Conservation (phyloP, 768 basidiomycete species). For the Xerocomellus intermedius region DNA sequence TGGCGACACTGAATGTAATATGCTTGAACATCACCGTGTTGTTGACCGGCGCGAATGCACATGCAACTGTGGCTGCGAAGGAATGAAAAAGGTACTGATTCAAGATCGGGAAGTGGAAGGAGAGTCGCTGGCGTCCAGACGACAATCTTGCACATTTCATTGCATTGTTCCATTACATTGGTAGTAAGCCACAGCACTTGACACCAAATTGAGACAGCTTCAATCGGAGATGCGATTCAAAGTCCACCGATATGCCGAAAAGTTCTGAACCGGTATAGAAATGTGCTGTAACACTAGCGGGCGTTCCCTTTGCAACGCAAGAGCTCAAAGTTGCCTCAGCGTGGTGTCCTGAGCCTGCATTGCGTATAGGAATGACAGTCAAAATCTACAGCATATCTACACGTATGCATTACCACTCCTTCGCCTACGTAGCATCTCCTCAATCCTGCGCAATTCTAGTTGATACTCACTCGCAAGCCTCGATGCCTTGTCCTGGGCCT, state of each 20-base stretch:
- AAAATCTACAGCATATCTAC: not conserved
- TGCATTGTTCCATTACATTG: too few species aligned
- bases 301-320: too few species aligned
- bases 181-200: too few species aligned
- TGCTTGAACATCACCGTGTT: not conserved
- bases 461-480: constrained; percentile 27
- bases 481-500: constrained; percentile 23
- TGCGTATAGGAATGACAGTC: not conserved
- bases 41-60: not conserved
- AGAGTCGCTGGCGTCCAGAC: not conserved
- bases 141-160: not conserved
- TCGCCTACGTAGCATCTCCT: constrained; percentile 22
- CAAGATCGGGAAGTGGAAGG: not conserved
- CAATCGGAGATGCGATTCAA: too few species aligned
- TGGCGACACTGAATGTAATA: not conserved
- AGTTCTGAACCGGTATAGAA: too few species aligned
- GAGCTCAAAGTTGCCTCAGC: too few species aligned
- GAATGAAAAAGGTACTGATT: not conserved
- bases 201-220: too few species aligned
- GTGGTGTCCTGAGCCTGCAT: not conserved
- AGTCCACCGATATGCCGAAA: too few species aligned
- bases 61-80: not conserved
- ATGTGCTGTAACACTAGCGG: too few species aligned
- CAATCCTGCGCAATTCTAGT: constrained; percentile 25
- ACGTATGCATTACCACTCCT: not conserved